A percentile compares a stretch with the other conserved stretches of the same genome.
phyloP scores from a whole-genome alignment of 495 filamentous ascomycete genomes.

The Neurospora tetraspora region DNA sequence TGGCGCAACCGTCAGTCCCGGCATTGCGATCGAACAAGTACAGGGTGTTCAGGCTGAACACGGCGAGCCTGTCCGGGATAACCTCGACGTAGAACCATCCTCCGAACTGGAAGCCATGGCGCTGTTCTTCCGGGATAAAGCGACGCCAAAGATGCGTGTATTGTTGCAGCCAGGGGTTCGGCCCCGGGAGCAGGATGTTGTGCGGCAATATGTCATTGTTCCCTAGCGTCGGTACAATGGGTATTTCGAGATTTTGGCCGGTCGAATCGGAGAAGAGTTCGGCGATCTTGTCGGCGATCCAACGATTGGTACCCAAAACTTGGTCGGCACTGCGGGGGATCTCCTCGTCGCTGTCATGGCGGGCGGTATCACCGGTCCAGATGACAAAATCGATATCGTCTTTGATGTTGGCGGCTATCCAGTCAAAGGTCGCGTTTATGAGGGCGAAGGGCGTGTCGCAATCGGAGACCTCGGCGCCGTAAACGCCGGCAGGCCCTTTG shows the following conservation, averaged over 20 bases:
- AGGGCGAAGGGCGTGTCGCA: slow-evolving; percentile 79
- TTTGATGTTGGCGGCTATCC: slow-evolving; percentile 77
- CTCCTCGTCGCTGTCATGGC: slow-evolving; percentile 86
- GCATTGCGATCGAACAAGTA: slow-evolving; percentile 92
- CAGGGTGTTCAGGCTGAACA: slow-evolving; percentile 93
- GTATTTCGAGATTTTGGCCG: slow-evolving; percentile 52
- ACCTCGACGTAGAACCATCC: slow-evolving; percentile 94
- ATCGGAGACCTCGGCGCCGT: slow-evolving; percentile 74
- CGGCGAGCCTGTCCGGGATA: slow-evolving; percentile 73
- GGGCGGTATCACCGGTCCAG: slow-evolving; percentile 94
- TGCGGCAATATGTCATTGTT: slow-evolving; percentile 98
- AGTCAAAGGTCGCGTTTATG: slow-evolving; percentile 82
- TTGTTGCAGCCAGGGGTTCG: slow-evolving; percentile 69
- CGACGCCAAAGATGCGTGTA: slow-evolving; percentile 66
- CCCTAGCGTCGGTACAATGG: slow-evolving; percentile 81
- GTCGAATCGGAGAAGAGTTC: slow-evolving; percentile 53
- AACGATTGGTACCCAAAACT: slow-evolving; percentile 63
- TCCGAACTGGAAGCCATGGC: slow-evolving; percentile 82
- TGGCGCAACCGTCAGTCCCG: slow-evolving; percentile 79
- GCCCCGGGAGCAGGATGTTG: slow-evolving; percentile 80
- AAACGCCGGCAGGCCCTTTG: slow-evolving; percentile 64
- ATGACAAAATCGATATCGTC: slow-evolving; percentile 88
- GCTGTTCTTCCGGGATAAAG: slow-evolving; percentile 89
- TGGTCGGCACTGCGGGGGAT: slow-evolving; percentile 66
- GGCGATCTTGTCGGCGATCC: slow-evolving; percentile 65